A percentile compares a stretch with the other conserved stretches of the same genome.
These are phyloP conservation scores for Spathaspora passalidarum DNA, from an alignment of 805 yeast genomes.

Conservation along the genomic window DNA sequence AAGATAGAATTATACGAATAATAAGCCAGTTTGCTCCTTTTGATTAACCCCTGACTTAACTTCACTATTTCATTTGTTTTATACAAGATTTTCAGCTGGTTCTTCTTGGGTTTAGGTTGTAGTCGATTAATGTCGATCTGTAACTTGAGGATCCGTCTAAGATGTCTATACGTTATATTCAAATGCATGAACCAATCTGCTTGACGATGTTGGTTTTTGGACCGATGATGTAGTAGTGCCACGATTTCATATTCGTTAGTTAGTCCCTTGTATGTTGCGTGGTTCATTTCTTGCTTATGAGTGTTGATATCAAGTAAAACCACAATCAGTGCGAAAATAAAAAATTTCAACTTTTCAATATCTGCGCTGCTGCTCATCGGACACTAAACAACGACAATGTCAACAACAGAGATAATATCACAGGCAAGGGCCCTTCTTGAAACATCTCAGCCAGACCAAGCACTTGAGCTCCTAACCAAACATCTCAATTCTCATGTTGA, in stretches of 20 bases:
- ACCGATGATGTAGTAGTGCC: slow-evolving; percentile 65
- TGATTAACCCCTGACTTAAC: slow-evolving; percentile 26
- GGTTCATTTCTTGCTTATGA: slow-evolving; percentile 1
- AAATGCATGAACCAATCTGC: slow-evolving; percentile 77
- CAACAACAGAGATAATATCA: slow-evolving; percentile 10
- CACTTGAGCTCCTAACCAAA: slow-evolving; percentile 47
- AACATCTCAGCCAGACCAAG: slow-evolving; percentile 51
- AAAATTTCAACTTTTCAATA: not conserved
- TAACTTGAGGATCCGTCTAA: slow-evolving; percentile 37
- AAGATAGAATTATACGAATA: slow-evolving; percentile 64
- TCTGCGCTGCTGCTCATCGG: not conserved
- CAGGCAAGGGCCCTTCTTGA: slow-evolving; percentile 44
- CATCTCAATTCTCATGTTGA: slow-evolving; percentile 28
- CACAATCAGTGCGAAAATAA: not conserved
- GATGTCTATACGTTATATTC: slow-evolving; percentile 56
- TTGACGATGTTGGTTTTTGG: slow-evolving; percentile 70
- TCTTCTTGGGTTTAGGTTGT: not conserved
- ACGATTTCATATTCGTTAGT: slow-evolving; percentile 54
- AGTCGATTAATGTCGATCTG: slow-evolving; percentile 12
- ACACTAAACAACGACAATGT: not conserved
- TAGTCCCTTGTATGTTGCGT: not conserved
- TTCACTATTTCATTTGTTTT: slow-evolving; percentile 13
- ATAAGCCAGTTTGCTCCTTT: slow-evolving; percentile 47
- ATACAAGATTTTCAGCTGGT: slow-evolving; percentile 5
- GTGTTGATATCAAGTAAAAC: not conserved